A percentile compares a stretch with the other conserved stretches of the same genome.
Conservation (phyloP, 2,329 filamentous ascomycete genomes). For the Colletotrichum sp. region DNA sequence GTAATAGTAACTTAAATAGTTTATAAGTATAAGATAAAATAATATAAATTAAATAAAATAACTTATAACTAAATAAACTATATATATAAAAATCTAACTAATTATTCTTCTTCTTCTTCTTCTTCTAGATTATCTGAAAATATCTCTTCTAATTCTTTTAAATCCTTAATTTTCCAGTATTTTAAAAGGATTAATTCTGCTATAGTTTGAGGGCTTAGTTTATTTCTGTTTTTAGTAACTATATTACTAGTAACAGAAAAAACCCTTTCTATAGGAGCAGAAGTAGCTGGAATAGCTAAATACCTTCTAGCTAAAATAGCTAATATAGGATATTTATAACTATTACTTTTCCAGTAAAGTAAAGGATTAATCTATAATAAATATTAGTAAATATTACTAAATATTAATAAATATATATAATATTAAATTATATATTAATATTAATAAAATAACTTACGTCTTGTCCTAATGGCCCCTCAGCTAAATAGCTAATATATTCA, state of each 20-base stretch:
- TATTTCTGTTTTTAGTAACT: neutral
- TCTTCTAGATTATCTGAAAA: neutral
- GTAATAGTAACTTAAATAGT: neutral
- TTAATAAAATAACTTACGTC: neutral
- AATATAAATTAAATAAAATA: neutral
- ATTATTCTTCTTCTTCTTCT: neutral
- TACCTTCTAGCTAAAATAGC: neutral
- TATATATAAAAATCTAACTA: neutral
- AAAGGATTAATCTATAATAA: neutral
- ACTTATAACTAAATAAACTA: neutral
- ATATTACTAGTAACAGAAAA: neutral
- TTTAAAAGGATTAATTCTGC: neutral
- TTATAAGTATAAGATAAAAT: neutral
- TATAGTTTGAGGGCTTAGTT: neutral
- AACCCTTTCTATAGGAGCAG: neutral
- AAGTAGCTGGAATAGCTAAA: conserved; percentile 21
- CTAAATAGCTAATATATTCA: neutral
- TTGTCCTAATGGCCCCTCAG: neutral
- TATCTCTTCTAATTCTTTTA: neutral
- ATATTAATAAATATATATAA: no score
- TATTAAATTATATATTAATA: neutral
- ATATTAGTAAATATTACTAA: no score
- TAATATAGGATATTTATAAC: neutral
- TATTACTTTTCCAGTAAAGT: neutral
- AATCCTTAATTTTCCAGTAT: neutral